Evolutionary conservation across 441 rosid species (phyloP), one percentile per base, ranked within the genome.

Genomic region (Arabidopsis lyrata): DNA sequence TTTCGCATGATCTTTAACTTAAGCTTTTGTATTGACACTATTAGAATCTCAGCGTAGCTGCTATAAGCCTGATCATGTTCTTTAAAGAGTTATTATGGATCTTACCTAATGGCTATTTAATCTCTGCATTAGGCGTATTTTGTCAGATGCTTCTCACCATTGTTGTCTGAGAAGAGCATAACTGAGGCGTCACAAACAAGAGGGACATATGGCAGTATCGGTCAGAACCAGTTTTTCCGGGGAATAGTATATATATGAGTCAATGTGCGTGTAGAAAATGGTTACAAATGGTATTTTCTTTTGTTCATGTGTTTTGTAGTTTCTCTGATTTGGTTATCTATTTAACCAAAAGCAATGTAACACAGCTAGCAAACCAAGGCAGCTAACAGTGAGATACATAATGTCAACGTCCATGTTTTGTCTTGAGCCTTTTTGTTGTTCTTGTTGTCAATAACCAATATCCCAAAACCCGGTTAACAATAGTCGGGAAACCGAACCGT

Each of bases 91-190:
- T 60, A 50, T 41, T 18, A 52, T 60, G 49, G 15, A n/a, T 32
- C 64, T 68, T 75, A 47, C 65, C 52, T 42, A 60, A 32, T 54
- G 38, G 5, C 22, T 54, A 41, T 58, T 15, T 75, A 24, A 68
- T 42, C n/a, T 42, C 34, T 63, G 57, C 73, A 70, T 58, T 57
- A 42, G 60, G 48, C 70, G 57, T 49, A 22, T 49, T 32, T 50
- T 58, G 57, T 48, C 36, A 76, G 72, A 54, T 77, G 72, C 42
- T 64, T 56, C 63, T 70, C 32, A 34, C n/a, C n/a, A 50, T 76
- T 76, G 72, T 70, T 70, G 35, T 70, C 63, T 39, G 80, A 70
- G 76, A 34, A 76, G 73, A 70, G 50, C 56, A 42, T 70, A 64
- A 22, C 48, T 20, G 48, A 77, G 36, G 42, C 55, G 41, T 18